Conservation (phyloP, 331 rosid species). For the Quercus phellos region DNA sequence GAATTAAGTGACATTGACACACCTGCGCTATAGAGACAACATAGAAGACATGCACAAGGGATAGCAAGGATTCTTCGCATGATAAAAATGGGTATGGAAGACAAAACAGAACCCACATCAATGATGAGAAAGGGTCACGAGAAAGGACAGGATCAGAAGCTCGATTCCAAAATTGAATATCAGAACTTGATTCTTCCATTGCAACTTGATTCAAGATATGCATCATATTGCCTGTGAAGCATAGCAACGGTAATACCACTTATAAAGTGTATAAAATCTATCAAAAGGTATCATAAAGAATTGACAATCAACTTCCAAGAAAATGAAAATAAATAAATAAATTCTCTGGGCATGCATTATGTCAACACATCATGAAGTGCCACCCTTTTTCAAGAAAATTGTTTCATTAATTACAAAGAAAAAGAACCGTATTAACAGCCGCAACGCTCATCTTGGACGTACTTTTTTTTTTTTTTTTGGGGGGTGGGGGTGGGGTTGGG, state of each 20-base stretch:
- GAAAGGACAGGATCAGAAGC: constrained; percentile 87
- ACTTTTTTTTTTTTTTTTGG: no score
- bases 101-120: constrained; percentile 96
- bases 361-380: background rate
- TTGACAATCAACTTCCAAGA: background rate
- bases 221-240: constrained; percentile 51
- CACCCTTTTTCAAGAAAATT: background rate
- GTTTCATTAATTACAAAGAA: background rate
- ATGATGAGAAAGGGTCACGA: constrained; percentile 79
- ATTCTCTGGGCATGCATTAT: background rate
- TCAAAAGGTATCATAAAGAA: background rate
- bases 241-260: constrained; percentile 18
- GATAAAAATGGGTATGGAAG: constrained; percentile 78
- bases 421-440: background rate
- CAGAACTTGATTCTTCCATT: constrained; percentile 38
- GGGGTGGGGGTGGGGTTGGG: no score
- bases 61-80: constrained; percentile 73
- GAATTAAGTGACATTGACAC: constrained; percentile 15
- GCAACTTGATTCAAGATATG: constrained; percentile 50
- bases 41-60: constrained; percentile 82
- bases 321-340: background rate
- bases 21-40: constrained; percentile 85
- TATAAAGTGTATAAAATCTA: background rate
- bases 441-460: background rate
- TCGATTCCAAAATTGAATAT: constrained; percentile 65